Evolutionary conservation across 495 filamentous ascomycete genomes (phyloP).

Genomic region (Penicillium salamii): DNA sequence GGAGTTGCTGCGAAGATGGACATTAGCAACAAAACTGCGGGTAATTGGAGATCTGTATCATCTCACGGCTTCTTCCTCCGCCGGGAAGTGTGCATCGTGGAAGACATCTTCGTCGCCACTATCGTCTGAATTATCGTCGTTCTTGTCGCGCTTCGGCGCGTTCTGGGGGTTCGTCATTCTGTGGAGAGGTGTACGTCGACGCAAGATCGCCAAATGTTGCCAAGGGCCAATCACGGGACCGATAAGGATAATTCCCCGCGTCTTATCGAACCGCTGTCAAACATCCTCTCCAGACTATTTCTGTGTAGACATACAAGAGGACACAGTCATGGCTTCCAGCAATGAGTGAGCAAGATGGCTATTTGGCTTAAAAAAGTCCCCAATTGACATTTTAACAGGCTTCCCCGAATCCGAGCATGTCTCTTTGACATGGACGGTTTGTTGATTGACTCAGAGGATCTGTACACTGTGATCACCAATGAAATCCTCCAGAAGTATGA

Average conservation of each 20-base stretch:
- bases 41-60: not conserved
- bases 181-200: slow-evolving; percentile 1
- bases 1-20: slow-evolving; percentile 42
- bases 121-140: slow-evolving; percentile 23
- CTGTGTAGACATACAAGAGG: slow-evolving; percentile 6
- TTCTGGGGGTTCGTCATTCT: slow-evolving; percentile 14
- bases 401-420: slow-evolving; percentile 81
- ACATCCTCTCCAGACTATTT: not conserved
- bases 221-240: slow-evolving; percentile 23
- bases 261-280: slow-evolving; percentile 15
- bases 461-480: slow-evolving; percentile 83
- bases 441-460: slow-evolving; percentile 89
- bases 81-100: slow-evolving; percentile 57
- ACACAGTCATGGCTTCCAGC: slow-evolving; percentile 12
- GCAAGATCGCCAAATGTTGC: slow-evolving; percentile 2
- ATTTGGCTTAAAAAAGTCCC: no score
- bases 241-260: slow-evolving; percentile 22
- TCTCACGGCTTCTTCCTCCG: slow-evolving; percentile 74
- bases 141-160: slow-evolving; percentile 12
- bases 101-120: slow-evolving; percentile 45
- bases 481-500: slow-evolving; percentile 71
- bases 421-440: slow-evolving; percentile 99
- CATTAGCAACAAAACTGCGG: slow-evolving; percentile 4
- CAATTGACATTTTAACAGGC: slow-evolving; percentile 38
- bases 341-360: slow-evolving; percentile 12